Evolutionary conservation across 2,329 filamentous ascomycete genomes (phyloP), one percentile per base, ranked within the genome.

Genomic region (Ophiostoma fasciatum): DNA sequence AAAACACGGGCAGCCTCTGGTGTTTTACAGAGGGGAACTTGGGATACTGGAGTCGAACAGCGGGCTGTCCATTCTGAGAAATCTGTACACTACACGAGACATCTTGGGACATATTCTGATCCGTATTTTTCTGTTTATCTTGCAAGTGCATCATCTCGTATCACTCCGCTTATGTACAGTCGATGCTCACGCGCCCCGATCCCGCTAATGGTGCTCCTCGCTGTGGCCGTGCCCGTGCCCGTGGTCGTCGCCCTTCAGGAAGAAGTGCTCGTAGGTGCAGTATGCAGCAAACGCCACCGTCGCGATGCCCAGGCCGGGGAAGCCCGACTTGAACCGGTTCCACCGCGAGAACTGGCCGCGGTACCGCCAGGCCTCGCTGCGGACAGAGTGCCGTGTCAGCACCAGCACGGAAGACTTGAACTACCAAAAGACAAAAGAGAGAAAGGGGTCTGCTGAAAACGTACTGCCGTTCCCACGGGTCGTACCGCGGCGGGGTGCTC

Each of bases 281-380:
- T 98, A 98, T 44, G 66, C 78, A 33, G 79, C 75, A 58, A 98
- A 98, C 31, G 88, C 87, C 41, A 90, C 87, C 5, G 81, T 81
- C 22, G 85, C 90, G 49, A 88, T 93, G 45, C 90, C 90, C 50
- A 98, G 69, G 42, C 90, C 90, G 26, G 90, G 90, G 56, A 98
- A 84, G 45, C 75, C 67, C 51, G 71, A 66, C 64, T 78, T 85
- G 67, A 94, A 90, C 49, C 90, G 80, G 64, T 94, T 93, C 63
- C 68, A 81, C 50, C 88, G 74, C 46, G 78, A 79, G 67, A 94
- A 96, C 37, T 74, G 78, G 45, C 88, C 90, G 25, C 71, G 77
- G 67, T 94, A 94, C 60, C 90, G 74, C 90, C 90, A 98, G 54
- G 82, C 72, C 66, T 98, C 90, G 54, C 90, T 98, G 56, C 45